phyloP scores from a whole-genome alignment of 768 basidiomycete species.

The Pisolithus microcarpus region DNA sequence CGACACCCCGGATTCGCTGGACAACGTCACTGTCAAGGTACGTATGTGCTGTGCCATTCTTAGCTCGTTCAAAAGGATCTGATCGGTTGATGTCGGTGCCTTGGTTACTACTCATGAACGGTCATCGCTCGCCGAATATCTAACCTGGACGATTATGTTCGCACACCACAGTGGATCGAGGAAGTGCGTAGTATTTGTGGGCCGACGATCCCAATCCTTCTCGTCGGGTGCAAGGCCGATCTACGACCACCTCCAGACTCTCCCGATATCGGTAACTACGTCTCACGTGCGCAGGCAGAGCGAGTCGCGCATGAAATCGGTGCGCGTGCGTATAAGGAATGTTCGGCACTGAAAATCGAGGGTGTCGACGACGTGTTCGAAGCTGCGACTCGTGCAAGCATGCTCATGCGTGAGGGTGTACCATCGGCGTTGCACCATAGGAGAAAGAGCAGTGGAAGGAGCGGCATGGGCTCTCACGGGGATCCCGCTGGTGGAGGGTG shows the following conservation, averaged over 20 bases:
- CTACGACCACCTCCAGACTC: conserved; percentile 56
- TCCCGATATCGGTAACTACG: conserved; percentile 47
- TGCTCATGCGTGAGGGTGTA: conserved; percentile 88
- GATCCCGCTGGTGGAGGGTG: conserved; percentile 38
- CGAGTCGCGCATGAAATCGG: conserved; percentile 78
- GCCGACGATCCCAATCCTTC: conserved; percentile 81
- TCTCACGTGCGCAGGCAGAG: conserved; percentile 76
- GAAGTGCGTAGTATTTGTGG: conserved; percentile 98
- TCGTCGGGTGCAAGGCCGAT: conserved; percentile 96
- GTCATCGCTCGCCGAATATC: conserved; percentile 2
- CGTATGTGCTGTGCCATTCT: conserved; percentile 7
- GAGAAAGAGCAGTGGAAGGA: conserved; percentile 46
- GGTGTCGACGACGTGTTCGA: conserved; percentile 98
- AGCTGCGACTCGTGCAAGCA: conserved; percentile 91
- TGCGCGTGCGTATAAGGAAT: conserved; percentile 91
- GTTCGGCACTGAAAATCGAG: conserved; percentile 81
- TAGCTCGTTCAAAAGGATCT: neutral
- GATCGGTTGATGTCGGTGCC: neutral
- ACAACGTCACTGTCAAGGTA: conserved; percentile 92
- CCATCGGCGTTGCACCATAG: conserved; percentile 47
- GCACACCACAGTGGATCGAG: conserved; percentile 78
- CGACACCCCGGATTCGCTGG: conserved; percentile 93
- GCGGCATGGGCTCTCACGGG: conserved; percentile 25
- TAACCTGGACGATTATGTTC: conserved; percentile 7
- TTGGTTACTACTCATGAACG: neutral